These are phyloP conservation scores for Pezicula neosporulosa DNA, from an alignment of 2,329 filamentous ascomycete species.

Conservation along the genomic window DNA sequence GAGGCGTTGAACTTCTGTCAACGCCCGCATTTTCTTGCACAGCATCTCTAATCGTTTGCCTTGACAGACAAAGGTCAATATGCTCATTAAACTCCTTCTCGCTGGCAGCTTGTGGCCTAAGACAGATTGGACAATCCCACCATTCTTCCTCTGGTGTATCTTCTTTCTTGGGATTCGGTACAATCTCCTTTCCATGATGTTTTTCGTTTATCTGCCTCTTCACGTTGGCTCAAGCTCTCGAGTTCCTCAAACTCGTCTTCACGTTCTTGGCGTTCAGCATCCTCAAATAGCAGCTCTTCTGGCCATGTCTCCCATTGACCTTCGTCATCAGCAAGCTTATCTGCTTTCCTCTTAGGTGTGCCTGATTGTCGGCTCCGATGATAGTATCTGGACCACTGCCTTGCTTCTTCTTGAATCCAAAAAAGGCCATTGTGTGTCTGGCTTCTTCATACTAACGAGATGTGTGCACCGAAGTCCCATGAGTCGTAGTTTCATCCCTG, in stretches of 20 bases:
- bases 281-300: slow-evolving; percentile 59
- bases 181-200: slow-evolving; percentile 49
- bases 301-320: slow-evolving; percentile 65
- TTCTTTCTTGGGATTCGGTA: slow-evolving; percentile 37
- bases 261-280: slow-evolving; percentile 54
- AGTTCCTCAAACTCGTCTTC: slow-evolving; percentile 59
- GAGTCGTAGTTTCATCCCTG: slow-evolving; percentile 73
- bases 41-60: slow-evolving; percentile 79
- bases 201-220: slow-evolving; percentile 30
- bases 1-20: slow-evolving; percentile 7
- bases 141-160: slow-evolving; percentile 36
- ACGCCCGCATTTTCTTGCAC: slow-evolving; percentile 48
- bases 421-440: slow-evolving; percentile 74
- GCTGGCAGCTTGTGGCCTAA: slow-evolving; percentile 68
- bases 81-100: slow-evolving; percentile 84
- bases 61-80: slow-evolving; percentile 86
- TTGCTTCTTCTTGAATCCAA: slow-evolving; percentile 53
- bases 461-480: slow-evolving; percentile 90
- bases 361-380: slow-evolving; percentile 14
- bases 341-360: slow-evolving; percentile 34
- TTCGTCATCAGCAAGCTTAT: slow-evolving; percentile 37
- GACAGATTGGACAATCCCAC: slow-evolving; percentile 90
- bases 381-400: slow-evolving; percentile 10
- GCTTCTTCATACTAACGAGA: slow-evolving; percentile 80
- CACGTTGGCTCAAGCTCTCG: slow-evolving; percentile 59